A percentile compares a stretch with the other conserved stretches of the same genome.
phyloP scores from a whole-genome alignment of 192 early-diverging fungal species.

The Thamnidium elegans region DNA sequence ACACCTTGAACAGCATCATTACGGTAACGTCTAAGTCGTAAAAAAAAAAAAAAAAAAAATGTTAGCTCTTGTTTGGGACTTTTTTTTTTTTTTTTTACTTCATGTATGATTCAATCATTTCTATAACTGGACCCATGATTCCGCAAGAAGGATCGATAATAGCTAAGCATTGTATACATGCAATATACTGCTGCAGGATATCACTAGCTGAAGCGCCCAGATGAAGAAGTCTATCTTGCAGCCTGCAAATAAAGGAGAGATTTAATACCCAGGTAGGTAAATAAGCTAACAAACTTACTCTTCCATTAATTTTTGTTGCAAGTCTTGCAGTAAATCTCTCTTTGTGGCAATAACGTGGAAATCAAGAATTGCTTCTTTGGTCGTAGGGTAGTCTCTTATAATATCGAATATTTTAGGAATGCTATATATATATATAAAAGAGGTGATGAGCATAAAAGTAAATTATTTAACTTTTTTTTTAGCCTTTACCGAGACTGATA shows the following conservation, averaged over 20 bases:
- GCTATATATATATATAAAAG: too few species aligned
- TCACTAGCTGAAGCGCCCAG: conserved; percentile 23
- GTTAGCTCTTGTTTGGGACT: too few species aligned
- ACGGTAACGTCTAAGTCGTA: conserved; percentile 20
- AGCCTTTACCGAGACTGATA: conserved; percentile 18
- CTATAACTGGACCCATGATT: conserved; percentile 8
- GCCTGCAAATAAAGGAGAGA: background rate
- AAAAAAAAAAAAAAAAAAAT: too few species aligned
- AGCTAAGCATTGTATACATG: conserved; percentile 15
- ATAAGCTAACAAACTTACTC: background rate
- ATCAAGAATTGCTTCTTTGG: conserved; percentile 6
- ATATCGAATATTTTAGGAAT: conserved; percentile 11
- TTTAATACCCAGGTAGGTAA: background rate
- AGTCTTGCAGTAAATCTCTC: background rate
- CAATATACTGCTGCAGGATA: conserved; percentile 17
- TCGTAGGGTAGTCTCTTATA: conserved; percentile 9
- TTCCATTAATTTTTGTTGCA: conserved; percentile 8
- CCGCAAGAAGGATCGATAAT: conserved; percentile 19
- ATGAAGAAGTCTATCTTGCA: conserved; percentile 16
- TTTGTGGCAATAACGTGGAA: conserved; percentile 1
- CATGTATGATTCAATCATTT: conserved; percentile 16
- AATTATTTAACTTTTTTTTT: background rate
- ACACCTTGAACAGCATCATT: conserved; percentile 19
- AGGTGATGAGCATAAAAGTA: background rate
- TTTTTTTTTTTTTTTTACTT: conserved; percentile 10